Evolutionary conservation across 768 basidiomycete genomes (phyloP).

Genomic region (Termitomyces sp.): DNA sequence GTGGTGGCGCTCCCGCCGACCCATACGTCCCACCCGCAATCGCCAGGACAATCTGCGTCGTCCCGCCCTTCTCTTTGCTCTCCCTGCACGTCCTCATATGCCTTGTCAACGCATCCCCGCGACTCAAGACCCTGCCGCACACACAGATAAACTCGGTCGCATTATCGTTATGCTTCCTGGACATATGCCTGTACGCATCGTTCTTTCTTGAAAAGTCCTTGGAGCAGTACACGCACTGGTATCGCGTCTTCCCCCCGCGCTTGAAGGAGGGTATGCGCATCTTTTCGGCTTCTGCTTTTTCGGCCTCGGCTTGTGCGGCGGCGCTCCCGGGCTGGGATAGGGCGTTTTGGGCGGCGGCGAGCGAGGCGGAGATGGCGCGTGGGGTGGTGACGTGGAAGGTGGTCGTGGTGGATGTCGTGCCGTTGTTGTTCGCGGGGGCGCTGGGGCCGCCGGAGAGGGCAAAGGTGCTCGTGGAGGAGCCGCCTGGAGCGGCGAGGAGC

Average conservation of each 20-base stretch:
- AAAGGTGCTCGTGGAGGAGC: slow-evolving; percentile 10
- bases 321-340: background rate
- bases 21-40: background rate
- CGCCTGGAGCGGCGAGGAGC: background rate
- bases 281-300: slow-evolving; percentile 3
- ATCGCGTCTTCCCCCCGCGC: slow-evolving; percentile 15
- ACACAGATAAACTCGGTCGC: slow-evolving; percentile 17
- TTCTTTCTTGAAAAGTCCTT: slow-evolving; percentile 16
- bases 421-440: slow-evolving; percentile 10
- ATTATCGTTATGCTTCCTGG: slow-evolving; percentile 15
- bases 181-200: slow-evolving; percentile 18
- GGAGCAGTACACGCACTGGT: slow-evolving; percentile 12
- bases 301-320: background rate
- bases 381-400: slow-evolving; percentile 12
- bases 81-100: slow-evolving; percentile 13
- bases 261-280: slow-evolving; percentile 16
- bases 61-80: slow-evolving; percentile 7
- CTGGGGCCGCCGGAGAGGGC: background rate
- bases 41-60: background rate
- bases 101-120: slow-evolving; percentile 9
- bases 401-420: slow-evolving; percentile 9
- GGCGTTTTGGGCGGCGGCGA: slow-evolving; percentile 2
- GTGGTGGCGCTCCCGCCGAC: background rate
- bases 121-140: slow-evolving; percentile 8
- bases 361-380: slow-evolving; percentile 5